phyloP scores from a whole-genome alignment of 1,139 yeast genomes.

The Blastobotrys illinoisensis region DNA sequence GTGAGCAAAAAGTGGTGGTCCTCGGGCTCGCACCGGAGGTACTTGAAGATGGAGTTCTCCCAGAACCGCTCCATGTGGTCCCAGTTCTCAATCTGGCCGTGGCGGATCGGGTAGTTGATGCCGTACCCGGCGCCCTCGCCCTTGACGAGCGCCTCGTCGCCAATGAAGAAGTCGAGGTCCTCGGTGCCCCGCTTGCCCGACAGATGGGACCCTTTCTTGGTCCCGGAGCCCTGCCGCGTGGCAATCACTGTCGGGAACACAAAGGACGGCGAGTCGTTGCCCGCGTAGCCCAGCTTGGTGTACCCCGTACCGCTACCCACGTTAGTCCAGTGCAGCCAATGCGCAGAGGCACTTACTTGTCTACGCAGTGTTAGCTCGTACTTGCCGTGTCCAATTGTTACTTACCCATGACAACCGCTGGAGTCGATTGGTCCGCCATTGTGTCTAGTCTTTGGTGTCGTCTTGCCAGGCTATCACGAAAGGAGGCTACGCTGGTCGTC shows the following conservation, averaged over 20 bases:
- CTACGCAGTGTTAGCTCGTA: constrained; percentile 12
- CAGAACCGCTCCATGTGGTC: constrained; percentile 99
- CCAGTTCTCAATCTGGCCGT: constrained; percentile 98
- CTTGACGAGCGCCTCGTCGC: constrained; percentile 89
- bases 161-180: constrained; percentile 91
- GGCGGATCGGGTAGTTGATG: constrained; percentile 86
- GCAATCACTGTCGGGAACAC: constrained; percentile 98
- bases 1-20: constrained; percentile 93
- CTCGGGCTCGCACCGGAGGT: constrained; percentile 95
- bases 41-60: constrained; percentile 95
- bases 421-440: constrained; percentile 38
- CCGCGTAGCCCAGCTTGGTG: constrained; percentile 97
- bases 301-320: constrained; percentile 85
- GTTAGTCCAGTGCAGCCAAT: constrained; percentile 12
- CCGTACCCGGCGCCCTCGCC: constrained; percentile 79
- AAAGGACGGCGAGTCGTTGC: constrained; percentile 96
- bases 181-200: constrained; percentile 75
- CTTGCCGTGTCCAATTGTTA: neutral
- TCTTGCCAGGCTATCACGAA: neutral
- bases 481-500: neutral
- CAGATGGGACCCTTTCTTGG: constrained; percentile 29
- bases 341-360: constrained; percentile 19
- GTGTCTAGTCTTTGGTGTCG: constrained; percentile 1
- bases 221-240: constrained; percentile 48
- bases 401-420: constrained; percentile 91